A percentile compares a stretch with the other conserved stretches of the same genome.
Conservation (phyloP, 139 green algal species). For the Chlamydomonas sp. region DNA sequence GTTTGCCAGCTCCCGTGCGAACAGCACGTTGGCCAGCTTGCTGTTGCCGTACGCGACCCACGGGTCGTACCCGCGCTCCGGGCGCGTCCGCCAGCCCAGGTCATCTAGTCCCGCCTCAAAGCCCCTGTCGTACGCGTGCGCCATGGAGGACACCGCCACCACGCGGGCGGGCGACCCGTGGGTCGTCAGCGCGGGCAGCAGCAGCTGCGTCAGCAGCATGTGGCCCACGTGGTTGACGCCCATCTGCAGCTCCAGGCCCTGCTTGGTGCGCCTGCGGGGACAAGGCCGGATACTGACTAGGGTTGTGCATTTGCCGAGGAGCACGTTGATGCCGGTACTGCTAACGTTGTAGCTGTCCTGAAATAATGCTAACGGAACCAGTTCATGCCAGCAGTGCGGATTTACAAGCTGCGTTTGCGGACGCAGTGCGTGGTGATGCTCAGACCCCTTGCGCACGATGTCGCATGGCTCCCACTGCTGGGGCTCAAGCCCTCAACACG, state of each 20-base stretch:
- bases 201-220: conserved; percentile 16
- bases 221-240: conserved; percentile 21
- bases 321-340: not conserved
- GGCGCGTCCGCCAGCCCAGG: conserved; percentile 20
- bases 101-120: not conserved
- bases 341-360: too few relatives aligned
- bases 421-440: too few relatives aligned
- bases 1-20: conserved; percentile 49
- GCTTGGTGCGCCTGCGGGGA: not conserved
- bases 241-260: conserved; percentile 22
- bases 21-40: conserved; percentile 73
- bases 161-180: conserved; percentile 10
- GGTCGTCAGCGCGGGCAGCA: not conserved
- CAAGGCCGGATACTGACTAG: not conserved
- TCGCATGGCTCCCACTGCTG: too few relatives aligned
- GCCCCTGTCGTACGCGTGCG: conserved; percentile 36
- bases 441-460: too few relatives aligned
- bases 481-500: too few relatives aligned
- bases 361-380: too few relatives aligned
- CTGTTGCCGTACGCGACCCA: conserved; percentile 58
- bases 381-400: too few relatives aligned
- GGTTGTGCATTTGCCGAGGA: not conserved
- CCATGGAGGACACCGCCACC: conserved; percentile 19
- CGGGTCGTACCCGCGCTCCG: conserved; percentile 37
- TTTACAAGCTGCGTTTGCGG: too few relatives aligned